Evolutionary conservation across 257 asterid species (phyloP).

Genomic region (Jacaranda mimosifolia): DNA sequence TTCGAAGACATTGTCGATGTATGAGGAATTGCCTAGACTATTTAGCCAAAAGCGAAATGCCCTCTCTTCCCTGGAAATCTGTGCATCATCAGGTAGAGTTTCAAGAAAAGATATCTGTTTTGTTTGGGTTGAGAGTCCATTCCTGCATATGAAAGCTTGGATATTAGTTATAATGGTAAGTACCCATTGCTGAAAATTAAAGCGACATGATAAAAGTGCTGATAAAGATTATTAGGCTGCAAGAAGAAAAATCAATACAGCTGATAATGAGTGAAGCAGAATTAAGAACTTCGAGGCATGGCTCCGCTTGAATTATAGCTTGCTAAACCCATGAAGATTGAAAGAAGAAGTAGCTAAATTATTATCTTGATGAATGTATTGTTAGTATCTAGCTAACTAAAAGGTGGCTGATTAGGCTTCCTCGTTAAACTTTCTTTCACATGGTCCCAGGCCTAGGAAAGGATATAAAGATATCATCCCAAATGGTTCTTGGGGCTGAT

Average conservation of each 20-base stretch:
- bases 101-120: slow-evolving; percentile 86
- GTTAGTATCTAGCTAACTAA: too few relatives aligned
- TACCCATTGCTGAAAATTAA: slow-evolving; percentile 5
- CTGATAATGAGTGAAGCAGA: not conserved
- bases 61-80: slow-evolving; percentile 88
- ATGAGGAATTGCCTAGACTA: slow-evolving; percentile 81
- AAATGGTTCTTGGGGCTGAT: not conserved
- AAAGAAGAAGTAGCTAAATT: too few relatives aligned
- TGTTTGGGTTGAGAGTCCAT: slow-evolving; percentile 87
- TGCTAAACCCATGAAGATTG: not conserved
- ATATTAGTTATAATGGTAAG: slow-evolving; percentile 31
- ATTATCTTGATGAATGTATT: too few relatives aligned
- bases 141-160: slow-evolving; percentile 55
- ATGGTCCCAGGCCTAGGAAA: too few relatives aligned
- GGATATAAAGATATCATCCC: too few relatives aligned
- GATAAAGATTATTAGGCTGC: not conserved
- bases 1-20: slow-evolving; percentile 94
- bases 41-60: slow-evolving; percentile 95
- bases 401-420: not conserved
- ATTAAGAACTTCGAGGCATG: too few relatives aligned
- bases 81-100: slow-evolving; percentile 82
- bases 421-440: too few relatives aligned
- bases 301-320: not conserved
- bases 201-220: not conserved
- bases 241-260: too few relatives aligned